Conservation (phyloP, 768 basidiomycete genomes). For the Amylocystis lapponica region DNA sequence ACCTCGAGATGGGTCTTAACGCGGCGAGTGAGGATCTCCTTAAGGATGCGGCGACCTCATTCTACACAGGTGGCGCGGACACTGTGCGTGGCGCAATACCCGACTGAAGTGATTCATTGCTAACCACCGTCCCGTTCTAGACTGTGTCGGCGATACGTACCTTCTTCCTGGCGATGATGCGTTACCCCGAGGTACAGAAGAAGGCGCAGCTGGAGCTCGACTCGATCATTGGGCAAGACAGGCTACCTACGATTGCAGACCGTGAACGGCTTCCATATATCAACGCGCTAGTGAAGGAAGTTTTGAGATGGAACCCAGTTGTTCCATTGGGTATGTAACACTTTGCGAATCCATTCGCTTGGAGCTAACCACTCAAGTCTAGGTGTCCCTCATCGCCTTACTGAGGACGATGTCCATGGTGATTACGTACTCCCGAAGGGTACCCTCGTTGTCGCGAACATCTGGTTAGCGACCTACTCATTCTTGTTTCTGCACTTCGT, state of each 20-base stretch:
- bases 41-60: constrained; percentile 48
- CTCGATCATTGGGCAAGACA: constrained; percentile 20
- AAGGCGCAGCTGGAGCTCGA: constrained; percentile 28
- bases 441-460: constrained; percentile 34
- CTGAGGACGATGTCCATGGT: constrained; percentile 54
- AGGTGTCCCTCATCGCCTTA: constrained; percentile 25
- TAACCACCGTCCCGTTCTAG: too few relatives aligned
- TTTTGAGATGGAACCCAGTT: constrained; percentile 25
- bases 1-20: constrained; percentile 48
- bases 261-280: constrained; percentile 21
- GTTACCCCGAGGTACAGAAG: constrained; percentile 23
- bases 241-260: constrained; percentile 23
- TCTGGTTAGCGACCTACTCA: too few relatives aligned
- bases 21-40: constrained; percentile 55
- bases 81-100: constrained; percentile 25
- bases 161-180: constrained; percentile 28
- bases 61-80: constrained; percentile 29
- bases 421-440: constrained; percentile 57
- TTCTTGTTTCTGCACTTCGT: too few relatives aligned
- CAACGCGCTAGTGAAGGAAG: constrained; percentile 19
- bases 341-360: too few relatives aligned
- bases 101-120: too few relatives aligned
- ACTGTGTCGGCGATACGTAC: constrained; percentile 23
- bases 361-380: not conserved
- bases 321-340: constrained; percentile 17